Conservation (phyloP, 176 grass and related monocot genomes). For the Avena atlantica region DNA sequence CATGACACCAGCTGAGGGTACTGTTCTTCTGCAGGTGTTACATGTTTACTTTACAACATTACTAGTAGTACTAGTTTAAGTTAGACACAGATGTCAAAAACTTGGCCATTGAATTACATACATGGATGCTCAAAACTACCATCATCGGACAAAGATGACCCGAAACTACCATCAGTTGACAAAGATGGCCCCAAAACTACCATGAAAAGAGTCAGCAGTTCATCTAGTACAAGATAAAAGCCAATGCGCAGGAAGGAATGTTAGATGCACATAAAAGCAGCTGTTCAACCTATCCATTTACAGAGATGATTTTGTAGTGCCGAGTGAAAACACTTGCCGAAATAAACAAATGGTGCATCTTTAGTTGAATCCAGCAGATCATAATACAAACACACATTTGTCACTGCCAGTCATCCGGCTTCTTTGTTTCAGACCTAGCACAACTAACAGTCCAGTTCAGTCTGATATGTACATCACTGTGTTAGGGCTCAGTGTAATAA, state of each 20-base stretch:
- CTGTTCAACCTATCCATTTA: not conserved
- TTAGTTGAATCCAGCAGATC: not conserved
- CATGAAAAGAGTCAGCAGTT: slow-evolving; percentile 1
- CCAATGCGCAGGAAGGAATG: not conserved
- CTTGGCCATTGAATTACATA: not conserved
- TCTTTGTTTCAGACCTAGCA: slow-evolving; percentile 21
- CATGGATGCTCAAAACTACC: not conserved
- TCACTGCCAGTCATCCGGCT: no score
- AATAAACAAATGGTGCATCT: not conserved
- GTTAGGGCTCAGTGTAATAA: not conserved
- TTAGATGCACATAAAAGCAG: not conserved
- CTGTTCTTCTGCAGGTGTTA: no score
- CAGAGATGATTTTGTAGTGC: slow-evolving; percentile 11
- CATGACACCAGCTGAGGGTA: not conserved
- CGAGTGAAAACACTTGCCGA: not conserved
- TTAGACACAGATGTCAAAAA: not conserved
- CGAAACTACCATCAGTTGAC: slow-evolving; percentile 3
- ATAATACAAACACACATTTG: not conserved
- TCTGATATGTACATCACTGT: not conserved
- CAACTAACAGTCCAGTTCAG: not conserved
- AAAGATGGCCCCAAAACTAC: not conserved
- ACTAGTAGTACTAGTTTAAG: not conserved
- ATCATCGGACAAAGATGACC: not conserved
- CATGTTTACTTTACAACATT: no score
- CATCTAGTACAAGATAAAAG: not conserved